Conservation (phyloP, 2,329 filamentous ascomycete species). For the Decorospora gaudefroyi region DNA sequence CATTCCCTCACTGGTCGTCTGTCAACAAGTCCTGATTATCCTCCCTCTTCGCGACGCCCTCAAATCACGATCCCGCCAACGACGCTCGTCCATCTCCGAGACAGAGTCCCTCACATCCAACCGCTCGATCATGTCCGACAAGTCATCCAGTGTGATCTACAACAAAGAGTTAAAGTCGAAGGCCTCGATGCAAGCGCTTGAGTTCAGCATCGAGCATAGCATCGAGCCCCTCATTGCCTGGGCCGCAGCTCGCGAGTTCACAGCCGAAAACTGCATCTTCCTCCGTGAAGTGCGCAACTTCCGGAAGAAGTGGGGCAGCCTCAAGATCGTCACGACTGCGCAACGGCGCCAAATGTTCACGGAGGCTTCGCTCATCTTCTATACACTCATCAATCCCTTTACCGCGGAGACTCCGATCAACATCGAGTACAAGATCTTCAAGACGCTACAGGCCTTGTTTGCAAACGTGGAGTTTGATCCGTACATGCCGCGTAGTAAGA, state of each 20-base stretch:
- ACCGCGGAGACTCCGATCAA: conserved; percentile 47
- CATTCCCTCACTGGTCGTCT: conserved; percentile 43
- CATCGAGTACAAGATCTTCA: conserved; percentile 49
- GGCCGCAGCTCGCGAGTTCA: conserved; percentile 45
- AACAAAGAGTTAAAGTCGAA: conserved; percentile 42
- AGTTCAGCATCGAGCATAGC: conserved; percentile 42
- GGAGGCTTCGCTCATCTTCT: conserved; percentile 47
- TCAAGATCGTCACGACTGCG: conserved; percentile 34
- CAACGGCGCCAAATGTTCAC: conserved; percentile 46
- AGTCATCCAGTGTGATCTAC: conserved; percentile 26
- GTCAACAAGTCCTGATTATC: conserved; percentile 45
- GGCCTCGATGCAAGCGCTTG: conserved; percentile 45
- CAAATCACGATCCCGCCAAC: conserved; percentile 25
- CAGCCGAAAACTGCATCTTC: conserved; percentile 47
- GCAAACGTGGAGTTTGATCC: conserved; percentile 44
- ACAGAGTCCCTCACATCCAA: conserved; percentile 36
- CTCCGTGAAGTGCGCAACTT: conserved; percentile 48
- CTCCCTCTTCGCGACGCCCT: conserved; percentile 43
- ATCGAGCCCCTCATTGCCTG: conserved; percentile 46
- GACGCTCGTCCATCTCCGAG: conserved; percentile 28
- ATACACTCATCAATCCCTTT: conserved; percentile 46
- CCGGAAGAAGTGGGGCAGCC: conserved; percentile 41
- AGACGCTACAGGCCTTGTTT: conserved; percentile 39
- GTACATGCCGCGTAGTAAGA: conserved; percentile 37
- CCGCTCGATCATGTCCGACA: conserved; percentile 27